Conservation (phyloP, 2,329 filamentous ascomycete species). For the Xylariaceae sp. region DNA sequence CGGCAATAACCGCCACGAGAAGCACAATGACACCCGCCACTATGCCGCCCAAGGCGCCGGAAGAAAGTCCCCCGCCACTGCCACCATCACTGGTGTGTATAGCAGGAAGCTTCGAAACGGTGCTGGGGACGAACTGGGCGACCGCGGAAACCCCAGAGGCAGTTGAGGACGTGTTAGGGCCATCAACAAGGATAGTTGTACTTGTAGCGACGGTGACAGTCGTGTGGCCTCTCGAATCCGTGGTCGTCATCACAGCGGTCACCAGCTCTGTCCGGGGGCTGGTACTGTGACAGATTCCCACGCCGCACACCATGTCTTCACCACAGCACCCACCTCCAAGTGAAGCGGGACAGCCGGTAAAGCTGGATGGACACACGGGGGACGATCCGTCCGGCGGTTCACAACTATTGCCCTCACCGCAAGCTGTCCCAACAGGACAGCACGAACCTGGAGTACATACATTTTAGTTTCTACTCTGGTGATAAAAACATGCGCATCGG, state of each 20-base stretch:
- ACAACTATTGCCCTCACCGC: conserved; percentile 34
- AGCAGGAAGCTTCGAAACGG: conserved; percentile 37
- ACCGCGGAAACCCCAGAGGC: conserved; percentile 26
- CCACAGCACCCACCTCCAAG: conserved; percentile 50
- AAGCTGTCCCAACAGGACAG: conserved; percentile 42
- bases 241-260: conserved; percentile 41
- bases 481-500: background rate
- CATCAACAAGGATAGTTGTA: conserved; percentile 31
- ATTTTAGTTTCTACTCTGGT: background rate
- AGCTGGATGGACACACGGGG: conserved; percentile 39
- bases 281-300: conserved; percentile 43
- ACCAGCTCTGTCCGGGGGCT: conserved; percentile 40
- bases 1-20: conserved; percentile 42
- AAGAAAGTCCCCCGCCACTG: conserved; percentile 31
- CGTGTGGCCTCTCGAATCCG: conserved; percentile 33
- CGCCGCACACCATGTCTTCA: conserved; percentile 44
- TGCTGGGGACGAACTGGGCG: conserved; percentile 41
- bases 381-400: conserved; percentile 39
- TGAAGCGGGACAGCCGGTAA: conserved; percentile 45
- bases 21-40: conserved; percentile 46
- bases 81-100: conserved; percentile 21
- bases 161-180: conserved; percentile 23
- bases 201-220: conserved; percentile 39
- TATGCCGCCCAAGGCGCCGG: conserved; percentile 46
- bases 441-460: conserved; percentile 34